These are phyloP conservation scores for Botrytis pseudocinerea DNA, from an alignment of 2,329 filamentous ascomycete species.

Conservation along the genomic window DNA sequence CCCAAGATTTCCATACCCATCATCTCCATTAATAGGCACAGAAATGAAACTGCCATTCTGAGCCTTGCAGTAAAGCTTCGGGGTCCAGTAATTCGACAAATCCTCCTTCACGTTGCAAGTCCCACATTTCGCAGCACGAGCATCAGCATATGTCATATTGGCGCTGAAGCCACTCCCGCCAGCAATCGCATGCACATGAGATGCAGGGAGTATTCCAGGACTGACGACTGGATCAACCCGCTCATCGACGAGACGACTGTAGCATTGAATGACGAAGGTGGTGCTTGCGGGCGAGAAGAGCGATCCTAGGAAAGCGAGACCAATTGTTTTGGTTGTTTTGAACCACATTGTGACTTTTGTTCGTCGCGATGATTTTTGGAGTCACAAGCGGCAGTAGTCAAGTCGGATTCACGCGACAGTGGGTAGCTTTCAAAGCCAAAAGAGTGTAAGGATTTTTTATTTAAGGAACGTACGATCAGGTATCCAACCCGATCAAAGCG, in stretches of 20 bases:
- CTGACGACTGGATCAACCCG: slow-evolving; percentile 30
- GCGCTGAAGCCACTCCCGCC: slow-evolving; percentile 44
- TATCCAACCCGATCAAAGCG: slow-evolving; percentile 18
- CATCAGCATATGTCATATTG: slow-evolving; percentile 41
- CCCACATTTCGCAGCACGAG: slow-evolving; percentile 38
- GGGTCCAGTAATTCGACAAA: slow-evolving; percentile 42
- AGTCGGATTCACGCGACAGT: background rate
- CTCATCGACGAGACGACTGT: slow-evolving; percentile 29
- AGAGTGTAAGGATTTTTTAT: background rate
- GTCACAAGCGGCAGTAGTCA: background rate
- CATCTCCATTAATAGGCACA: slow-evolving; percentile 41
- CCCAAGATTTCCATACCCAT: slow-evolving; percentile 34
- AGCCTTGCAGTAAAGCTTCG: slow-evolving; percentile 38
- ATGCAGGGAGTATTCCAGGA: slow-evolving; percentile 26
- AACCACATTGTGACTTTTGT: background rate
- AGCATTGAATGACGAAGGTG: slow-evolving; percentile 23
- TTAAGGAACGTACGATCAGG: slow-evolving; percentile 9
- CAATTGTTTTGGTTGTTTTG: background rate
- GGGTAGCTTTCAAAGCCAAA: background rate
- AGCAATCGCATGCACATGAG: slow-evolving; percentile 31
- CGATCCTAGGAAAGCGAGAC: background rate
- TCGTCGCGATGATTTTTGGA: background rate
- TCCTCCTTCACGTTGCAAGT: slow-evolving; percentile 42
- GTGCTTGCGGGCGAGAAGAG: slow-evolving; percentile 13
- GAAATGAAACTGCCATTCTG: slow-evolving; percentile 40